Evolutionary conservation across 148 eudicot species (phyloP).

Genomic region (Nepenthes gracilis): DNA sequence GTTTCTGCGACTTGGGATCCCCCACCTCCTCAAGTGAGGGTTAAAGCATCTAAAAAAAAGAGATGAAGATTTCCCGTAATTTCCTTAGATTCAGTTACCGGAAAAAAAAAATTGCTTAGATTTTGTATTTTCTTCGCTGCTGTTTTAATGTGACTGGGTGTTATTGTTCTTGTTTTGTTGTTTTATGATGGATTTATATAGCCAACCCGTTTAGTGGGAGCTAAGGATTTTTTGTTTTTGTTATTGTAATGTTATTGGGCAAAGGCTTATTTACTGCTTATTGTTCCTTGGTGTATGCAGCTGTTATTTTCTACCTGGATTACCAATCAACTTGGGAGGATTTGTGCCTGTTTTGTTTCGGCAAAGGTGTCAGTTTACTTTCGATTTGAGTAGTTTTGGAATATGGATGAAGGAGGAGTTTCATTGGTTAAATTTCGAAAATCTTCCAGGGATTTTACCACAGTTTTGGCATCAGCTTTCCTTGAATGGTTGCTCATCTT

Average conservation of each 20-base stretch:
- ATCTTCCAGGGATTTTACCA: conserved; percentile 14
- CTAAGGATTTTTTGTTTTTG: too few relatives aligned
- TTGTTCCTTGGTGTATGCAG: neutral
- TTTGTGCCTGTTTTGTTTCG: neutral
- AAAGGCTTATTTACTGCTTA: neutral
- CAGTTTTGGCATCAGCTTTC: conserved; percentile 51
- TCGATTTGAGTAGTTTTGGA: conserved; percentile 14
- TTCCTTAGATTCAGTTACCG: too few relatives aligned
- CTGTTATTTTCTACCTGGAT: neutral
- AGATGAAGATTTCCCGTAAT: neutral
- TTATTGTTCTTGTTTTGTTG: too few relatives aligned
- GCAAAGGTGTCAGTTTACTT: neutral
- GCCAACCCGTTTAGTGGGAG: too few relatives aligned
- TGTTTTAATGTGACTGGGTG: too few relatives aligned
- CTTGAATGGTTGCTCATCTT: conserved; percentile 80
- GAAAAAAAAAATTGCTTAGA: too few relatives aligned
- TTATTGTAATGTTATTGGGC: too few relatives aligned
- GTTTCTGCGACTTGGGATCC: too few relatives aligned
- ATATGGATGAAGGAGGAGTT: conserved; percentile 32
- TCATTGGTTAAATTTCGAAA: conserved; percentile 21
- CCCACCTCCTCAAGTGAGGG: too few relatives aligned
- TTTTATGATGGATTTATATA: too few relatives aligned
- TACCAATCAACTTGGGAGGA: neutral
- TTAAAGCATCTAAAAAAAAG: too few relatives aligned
- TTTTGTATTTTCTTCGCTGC: too few relatives aligned